Evolutionary conservation across 805 yeast species (phyloP).

Genomic region (Nakazawaea anatomiae): DNA sequence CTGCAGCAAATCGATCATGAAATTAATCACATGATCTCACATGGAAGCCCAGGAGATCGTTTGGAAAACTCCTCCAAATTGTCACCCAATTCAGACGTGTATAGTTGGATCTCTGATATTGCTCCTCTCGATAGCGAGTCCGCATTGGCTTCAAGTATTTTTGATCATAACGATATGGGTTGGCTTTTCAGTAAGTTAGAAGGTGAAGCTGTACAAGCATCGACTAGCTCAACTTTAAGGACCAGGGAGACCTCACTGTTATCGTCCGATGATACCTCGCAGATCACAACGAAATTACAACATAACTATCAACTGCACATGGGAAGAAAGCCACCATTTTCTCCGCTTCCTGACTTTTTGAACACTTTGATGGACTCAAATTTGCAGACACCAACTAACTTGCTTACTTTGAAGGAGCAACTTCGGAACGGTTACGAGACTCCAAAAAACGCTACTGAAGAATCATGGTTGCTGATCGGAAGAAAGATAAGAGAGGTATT

Average conservation of each 20-base stretch:
- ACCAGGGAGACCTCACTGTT: no score
- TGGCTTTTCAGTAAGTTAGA: slow-evolving; percentile 17
- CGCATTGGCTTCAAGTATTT: slow-evolving; percentile 9
- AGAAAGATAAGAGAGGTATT: slow-evolving; percentile 14
- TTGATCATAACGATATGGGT: slow-evolving; percentile 17
- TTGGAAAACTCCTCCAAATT: background rate
- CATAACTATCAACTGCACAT: background rate
- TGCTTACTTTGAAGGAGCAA: background rate
- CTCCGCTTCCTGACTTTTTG: slow-evolving; percentile 5
- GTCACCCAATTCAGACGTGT: slow-evolving; percentile 2
- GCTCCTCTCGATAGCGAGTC: slow-evolving; percentile 5
- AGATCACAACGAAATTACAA: background rate
- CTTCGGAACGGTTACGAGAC: background rate
- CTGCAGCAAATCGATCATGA: background rate
- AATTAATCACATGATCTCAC: background rate
- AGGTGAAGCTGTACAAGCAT: background rate
- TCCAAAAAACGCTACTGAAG: background rate
- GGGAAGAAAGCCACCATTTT: background rate
- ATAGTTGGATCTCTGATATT: slow-evolving; percentile 6
- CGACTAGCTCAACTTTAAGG: background rate
- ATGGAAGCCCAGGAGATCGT: background rate
- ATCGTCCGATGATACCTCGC: background rate
- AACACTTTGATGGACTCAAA: slow-evolving; percentile 1
- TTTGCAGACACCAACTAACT: slow-evolving; percentile 2
- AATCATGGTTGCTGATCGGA: slow-evolving; percentile 12